Base-by-base conservation (phyloP, 2,329 filamentous ascomycete species). In the Fusarium burgessii region DNA sequence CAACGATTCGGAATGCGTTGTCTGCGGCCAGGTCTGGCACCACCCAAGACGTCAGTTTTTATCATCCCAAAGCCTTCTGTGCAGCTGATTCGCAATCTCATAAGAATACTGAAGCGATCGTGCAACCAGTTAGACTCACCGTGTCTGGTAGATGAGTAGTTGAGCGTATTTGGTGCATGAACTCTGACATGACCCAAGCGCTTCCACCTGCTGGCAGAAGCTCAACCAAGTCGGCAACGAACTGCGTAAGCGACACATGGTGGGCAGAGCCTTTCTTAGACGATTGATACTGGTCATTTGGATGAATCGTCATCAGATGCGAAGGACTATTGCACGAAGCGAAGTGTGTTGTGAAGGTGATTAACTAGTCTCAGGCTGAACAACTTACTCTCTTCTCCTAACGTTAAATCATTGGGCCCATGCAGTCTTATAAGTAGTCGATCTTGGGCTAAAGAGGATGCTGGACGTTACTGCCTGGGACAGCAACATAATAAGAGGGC, bases 151-250 rank as follows among this genome's bases (percentile, higher is more conserved):
- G 49, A 33, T 42, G 54, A 68, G 64, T 52, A 25, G 33, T 42
- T 56, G 70, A 43, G 57, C 56, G 54, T 45, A 67, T 35, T 40
- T 71, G 74, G 50, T 52, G 45, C 66, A 75, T 71, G 43, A 73
- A 73, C 11, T 38, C 59, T 18, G 72, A 73, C 57, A 76, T 68
- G 47, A 71, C 49, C 72, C 71, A 74, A 45, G 64, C 69, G 47
- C 72, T 76, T 36, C 57, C 63, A 33, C 63, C 63, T 47, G 74
- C 72, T 51, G 72, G 66, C 12, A 75, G 50, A 47, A 76, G 52
- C 50, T 76, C 74, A 47, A 65, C 56, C 57, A 74, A 41, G 43
- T 73, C 74, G 25, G 52, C 25, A 29, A 70, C 46, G 55, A 64
- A 18, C 17, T 47, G 55, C 6, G 64, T 52, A 14, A 66, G 51